Base-by-base conservation (phyloP, 139 green algal species). In the Chlorella vulgaris region DNA sequence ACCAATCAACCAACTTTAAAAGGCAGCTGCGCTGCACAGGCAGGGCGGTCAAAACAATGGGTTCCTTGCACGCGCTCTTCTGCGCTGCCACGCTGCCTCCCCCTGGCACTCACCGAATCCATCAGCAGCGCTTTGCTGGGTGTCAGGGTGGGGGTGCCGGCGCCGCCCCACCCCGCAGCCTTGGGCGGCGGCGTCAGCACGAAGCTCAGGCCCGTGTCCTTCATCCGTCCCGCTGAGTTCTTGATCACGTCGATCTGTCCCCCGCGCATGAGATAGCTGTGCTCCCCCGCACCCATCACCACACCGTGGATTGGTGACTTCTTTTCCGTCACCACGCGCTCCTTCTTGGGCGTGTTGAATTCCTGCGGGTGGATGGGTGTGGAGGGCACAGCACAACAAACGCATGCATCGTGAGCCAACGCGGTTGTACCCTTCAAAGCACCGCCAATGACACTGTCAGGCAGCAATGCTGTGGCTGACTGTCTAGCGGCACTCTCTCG, bases 171-270 rank as follows among this genome's bases (percentile, higher is more conserved):
- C 13, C 35, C 43, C 28, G 35, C 47, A 1, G 39, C 31, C 8
- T 42, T 73, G 10, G 78, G 67, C 28, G 81, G 81, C 62, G 70
- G 78, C 15, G 85, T 87, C 35, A 91, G 78, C 29, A 70, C 74
- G 79, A 91, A 89, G 31, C 58, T 70, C 31, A 80, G 58, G 28
- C 79, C 81, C 1, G 74, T 71, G 43, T 85, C 82, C 53, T 90
- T 80, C 42, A 98, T 87, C 38, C 94, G 95, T 13, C 90, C 88
- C 33, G 89, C 74, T 74, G 92, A 81, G 82, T 98, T 98, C n/a
- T 85, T 76, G 75, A 98, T 91, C 33, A 98, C 96, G 53, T 96
- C 93, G 73, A 99, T 94, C 43, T 89, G 53, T 15, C 87, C 87
- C 55, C 92, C 92, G 33, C 91, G 88, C 79, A 96, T 69, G 8